Percentiles rank a stretch among this genome's conserved stretches.
phyloP scores from a whole-genome alignment of 129 eudicot species.

The Centella asiatica region DNA sequence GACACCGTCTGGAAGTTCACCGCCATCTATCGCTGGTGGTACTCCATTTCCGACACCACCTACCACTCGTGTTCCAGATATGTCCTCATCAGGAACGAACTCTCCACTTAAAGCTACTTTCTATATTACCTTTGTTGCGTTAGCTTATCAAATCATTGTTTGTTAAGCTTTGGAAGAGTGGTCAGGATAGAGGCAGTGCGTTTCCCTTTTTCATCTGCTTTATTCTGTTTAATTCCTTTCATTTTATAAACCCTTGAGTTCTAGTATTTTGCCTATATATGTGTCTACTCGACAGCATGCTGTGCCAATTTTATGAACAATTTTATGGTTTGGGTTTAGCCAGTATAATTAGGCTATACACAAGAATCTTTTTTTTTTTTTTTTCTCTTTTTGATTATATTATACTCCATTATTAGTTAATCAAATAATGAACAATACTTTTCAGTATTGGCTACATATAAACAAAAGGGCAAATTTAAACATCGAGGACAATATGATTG shows the following conservation, averaged over 20 bases:
- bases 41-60: constrained; percentile 12
- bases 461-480: no score
- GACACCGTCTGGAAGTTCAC: background rate
- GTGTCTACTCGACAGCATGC: background rate
- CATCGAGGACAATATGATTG: no score
- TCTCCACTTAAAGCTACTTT: background rate
- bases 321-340: no score
- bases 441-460: no score
- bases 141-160: background rate
- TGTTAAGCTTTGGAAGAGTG: background rate
- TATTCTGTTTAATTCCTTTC: background rate
- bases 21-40: constrained; percentile 1
- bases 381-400: no score
- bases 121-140: background rate
- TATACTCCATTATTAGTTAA: no score
- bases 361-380: no score
- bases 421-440: no score
- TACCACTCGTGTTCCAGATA: background rate
- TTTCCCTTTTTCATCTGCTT: background rate
- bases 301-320: no score
- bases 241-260: background rate
- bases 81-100: background rate
- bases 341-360: no score
- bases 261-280: background rate
- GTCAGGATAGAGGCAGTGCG: constrained; percentile 9